These are phyloP conservation scores for Solanum arcanum DNA, from an alignment of 257 asterid species.

Conservation along the genomic window DNA sequence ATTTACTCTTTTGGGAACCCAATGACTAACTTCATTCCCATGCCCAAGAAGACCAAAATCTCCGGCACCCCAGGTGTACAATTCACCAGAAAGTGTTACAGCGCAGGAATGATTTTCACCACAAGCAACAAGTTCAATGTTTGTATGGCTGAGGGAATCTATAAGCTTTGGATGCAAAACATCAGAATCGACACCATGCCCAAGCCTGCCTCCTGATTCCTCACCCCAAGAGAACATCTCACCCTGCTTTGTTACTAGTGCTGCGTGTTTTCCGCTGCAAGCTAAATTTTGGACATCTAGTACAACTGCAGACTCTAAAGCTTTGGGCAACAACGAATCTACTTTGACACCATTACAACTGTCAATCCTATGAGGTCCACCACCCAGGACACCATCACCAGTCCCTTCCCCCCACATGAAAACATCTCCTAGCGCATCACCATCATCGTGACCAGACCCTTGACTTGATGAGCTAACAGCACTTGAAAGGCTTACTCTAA, in stretches of 20 bases:
- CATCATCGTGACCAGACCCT: constrained; percentile 93
- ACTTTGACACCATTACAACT: constrained; percentile 34
- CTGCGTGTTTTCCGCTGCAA: constrained; percentile 79
- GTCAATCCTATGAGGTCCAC: constrained; percentile 54
- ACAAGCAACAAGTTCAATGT: constrained; percentile 81
- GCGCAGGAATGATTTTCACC: constrained; percentile 91
- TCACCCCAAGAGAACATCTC: constrained; percentile 94
- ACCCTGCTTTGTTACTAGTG: constrained; percentile 81
- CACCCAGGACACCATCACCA: constrained; percentile 72
- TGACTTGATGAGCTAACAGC: constrained; percentile 97
- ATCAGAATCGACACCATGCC: constrained; percentile 92
- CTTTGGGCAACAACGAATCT: constrained; percentile 77
- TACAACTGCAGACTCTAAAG: constrained; percentile 82
- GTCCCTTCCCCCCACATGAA: constrained; percentile 91
- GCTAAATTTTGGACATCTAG: constrained; percentile 82
- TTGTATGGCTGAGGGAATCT: constrained; percentile 61
- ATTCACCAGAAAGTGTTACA: constrained; percentile 82
- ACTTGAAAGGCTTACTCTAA: constrained; percentile 92
- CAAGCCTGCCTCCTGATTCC: constrained; percentile 89
- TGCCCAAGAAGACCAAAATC: constrained; percentile 85
- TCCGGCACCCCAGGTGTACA: constrained; percentile 95
- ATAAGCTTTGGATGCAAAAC: constrained; percentile 77
- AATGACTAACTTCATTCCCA: constrained; percentile 84
- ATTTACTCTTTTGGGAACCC: constrained; percentile 81
- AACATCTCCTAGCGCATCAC: constrained; percentile 89